phyloP scores from a whole-genome alignment of 2,329 filamentous ascomycete genomes.

The Cladosporium cucumerinum region DNA sequence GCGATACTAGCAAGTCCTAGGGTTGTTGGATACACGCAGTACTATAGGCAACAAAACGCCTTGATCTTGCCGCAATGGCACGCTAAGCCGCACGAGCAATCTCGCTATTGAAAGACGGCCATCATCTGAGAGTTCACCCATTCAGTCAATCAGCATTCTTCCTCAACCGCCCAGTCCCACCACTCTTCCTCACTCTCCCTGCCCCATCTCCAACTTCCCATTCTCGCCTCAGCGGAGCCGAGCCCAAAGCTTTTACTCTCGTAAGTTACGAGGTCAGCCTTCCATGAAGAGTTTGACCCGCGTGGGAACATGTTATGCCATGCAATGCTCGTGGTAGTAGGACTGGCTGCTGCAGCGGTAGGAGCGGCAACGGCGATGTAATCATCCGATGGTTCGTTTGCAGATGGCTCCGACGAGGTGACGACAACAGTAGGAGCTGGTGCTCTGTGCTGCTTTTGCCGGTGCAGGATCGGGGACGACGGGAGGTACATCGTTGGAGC shows the following conservation, averaged over 20 bases:
- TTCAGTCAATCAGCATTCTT: neutral
- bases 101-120: neutral
- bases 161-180: slow-evolving; percentile 12
- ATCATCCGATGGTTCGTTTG: neutral
- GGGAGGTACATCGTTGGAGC: neutral
- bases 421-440: slow-evolving; percentile 2
- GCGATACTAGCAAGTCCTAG: neutral
- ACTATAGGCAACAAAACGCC: neutral
- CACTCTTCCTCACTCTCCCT: slow-evolving; percentile 3
- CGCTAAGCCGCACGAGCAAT: neutral
- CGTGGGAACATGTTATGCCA: slow-evolving; percentile 7
- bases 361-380: neutral
- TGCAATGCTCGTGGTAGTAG: neutral
- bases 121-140: neutral
- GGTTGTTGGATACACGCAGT: neutral
- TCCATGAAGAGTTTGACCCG: neutral
- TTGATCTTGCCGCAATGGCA: neutral
- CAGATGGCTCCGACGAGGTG: neutral
- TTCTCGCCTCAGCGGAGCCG: neutral
- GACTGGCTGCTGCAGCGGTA: neutral
- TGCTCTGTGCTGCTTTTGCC: neutral
- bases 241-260: neutral
- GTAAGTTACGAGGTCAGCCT: neutral
- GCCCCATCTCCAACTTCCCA: slow-evolving; percentile 1
- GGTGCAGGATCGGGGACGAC: slow-evolving; percentile 11